Conservation (phyloP, 345 rosid species). For the Tarenaya hassleriana region DNA sequence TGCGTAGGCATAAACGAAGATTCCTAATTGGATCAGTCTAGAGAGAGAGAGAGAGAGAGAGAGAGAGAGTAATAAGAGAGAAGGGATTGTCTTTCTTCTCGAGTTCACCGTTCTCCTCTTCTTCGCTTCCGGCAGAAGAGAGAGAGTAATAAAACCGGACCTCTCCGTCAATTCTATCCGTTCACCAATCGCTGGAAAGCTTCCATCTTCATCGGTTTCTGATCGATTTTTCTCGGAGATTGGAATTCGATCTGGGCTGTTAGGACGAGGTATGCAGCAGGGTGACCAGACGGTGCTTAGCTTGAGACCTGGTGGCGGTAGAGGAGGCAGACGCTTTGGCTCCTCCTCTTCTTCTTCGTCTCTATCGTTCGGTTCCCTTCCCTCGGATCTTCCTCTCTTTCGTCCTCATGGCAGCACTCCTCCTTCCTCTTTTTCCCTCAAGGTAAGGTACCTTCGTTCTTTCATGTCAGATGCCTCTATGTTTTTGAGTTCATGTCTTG, state of each 20-base stretch:
- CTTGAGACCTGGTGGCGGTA: slow-evolving; percentile 99
- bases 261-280: slow-evolving; percentile 84
- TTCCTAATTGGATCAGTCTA: no score
- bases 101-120: slow-evolving; percentile 32
- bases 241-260: slow-evolving; percentile 14
- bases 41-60: no score
- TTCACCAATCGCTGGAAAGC: slow-evolving; percentile 28
- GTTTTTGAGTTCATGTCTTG: slow-evolving; percentile 37
- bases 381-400: slow-evolving; percentile 59
- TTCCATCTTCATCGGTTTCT: slow-evolving; percentile 1
- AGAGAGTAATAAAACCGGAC: slow-evolving; percentile 23
- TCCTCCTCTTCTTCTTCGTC: slow-evolving; percentile 47
- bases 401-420: slow-evolving; percentile 66
- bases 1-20: no score
- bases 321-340: slow-evolving; percentile 70
- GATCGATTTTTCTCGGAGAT: slow-evolving; percentile 8
- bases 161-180: slow-evolving; percentile 14
- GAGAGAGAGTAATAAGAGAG: slow-evolving; percentile 26
- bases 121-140: slow-evolving; percentile 45
- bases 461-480: not conserved
- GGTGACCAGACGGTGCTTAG: slow-evolving; percentile 87
- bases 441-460: slow-evolving; percentile 32
- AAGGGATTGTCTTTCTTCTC: slow-evolving; percentile 43
- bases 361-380: slow-evolving; percentile 50
- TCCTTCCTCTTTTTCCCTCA: slow-evolving; percentile 29